Evolutionary conservation across 345 rosid genomes (phyloP), one percentile per base, ranked within the genome.

Genomic region (Citrus mangshanensis): DNA sequence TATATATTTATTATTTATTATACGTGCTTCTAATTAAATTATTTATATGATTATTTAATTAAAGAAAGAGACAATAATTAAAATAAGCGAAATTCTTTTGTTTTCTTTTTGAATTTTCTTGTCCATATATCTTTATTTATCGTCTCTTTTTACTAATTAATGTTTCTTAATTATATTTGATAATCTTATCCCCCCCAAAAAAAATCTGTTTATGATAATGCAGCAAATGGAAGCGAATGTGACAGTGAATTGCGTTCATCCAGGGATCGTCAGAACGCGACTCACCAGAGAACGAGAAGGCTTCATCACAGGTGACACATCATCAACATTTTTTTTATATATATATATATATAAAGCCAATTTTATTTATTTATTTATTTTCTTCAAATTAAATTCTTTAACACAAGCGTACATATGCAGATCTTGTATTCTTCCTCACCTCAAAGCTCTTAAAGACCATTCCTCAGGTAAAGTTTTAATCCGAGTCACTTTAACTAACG

Each of bases 261-360:
- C 99, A 4, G 99, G 99, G 21, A 89, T 96, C 9, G 99, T 96
- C 56, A 84, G 92, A 77, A 96, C 99, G 77, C 87, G 97, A 77
- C 92, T 96, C 71, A 94, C 98, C 34, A 86, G 99, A 78, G 98
- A 94, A 79, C 88, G 98, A 73, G 98, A 97, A 81, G 98, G 99
- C 73, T 80, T 90, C 24, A 70, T 88, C 66, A 97, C 99, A 70
- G 98, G 98, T 93, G 42, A 71, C 24, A 28, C 2, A 2, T 6
- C 5, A 65, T 2, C 32, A 65, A 14, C 68, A 28, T 30, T 54
- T 4, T 54, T n/a, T n/a, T n/a, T n/a, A n/a, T n/a, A 18, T 18
- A 4, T 32, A 34, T 0, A 5, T 34, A 34, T 0, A 34, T 34
- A 34, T 5, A 34, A 60, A 16, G 12, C 51, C 51, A 22, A 60